Evolutionary conservation across 345 rosid genomes (phyloP), one percentile per base, ranked within the genome.

Genomic region (Gossypium stocksii): DNA sequence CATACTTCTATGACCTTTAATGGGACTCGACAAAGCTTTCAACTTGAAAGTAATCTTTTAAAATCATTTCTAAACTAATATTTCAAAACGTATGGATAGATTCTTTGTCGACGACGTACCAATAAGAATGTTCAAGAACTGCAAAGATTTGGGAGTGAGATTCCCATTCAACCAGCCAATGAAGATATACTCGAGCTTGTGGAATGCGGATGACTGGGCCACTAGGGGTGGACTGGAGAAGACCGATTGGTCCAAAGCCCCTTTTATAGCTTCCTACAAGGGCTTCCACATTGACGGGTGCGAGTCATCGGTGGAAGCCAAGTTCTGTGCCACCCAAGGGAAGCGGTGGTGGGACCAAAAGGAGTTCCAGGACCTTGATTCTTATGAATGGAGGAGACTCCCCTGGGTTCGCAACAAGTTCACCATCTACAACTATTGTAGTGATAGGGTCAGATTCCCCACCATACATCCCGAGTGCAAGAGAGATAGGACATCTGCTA

Each of bases 141-240:
- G 89, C 85, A 89, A 91, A 82, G 91, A 88, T 77, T 66, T 88
- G 56, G 91, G 97, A 4, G 87, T 91, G 67, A 83, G 75, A 64
- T 93, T 87, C 66, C 98, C 98, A 10, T 87, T 88, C 77, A 73
- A 93, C 83, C 97, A 93, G 48, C 93, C 95, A 0, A 91, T 91
- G 97, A 91, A 89, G 80, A 66, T 93, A 20, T 89, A 93, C 83
- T 89, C 97, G 3, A 91, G 95, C 71, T 81, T 93, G 0, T 91
- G 97, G 97, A 91, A 91, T 25, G 97, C 92, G 2, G 94, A 92
- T 43, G 97, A 93, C 73, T 92, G 97, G 97, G 97, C 97, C 16
- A 92, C 97, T 2, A 81, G 97, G 38, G 97, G 97, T 17, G 98
- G 98, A 8, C 82, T 93, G 0, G 97, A 89, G 86, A 91, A 93